Percentiles rank a stretch among this genome's conserved stretches.
Evolutionary conservation across 495 filamentous ascomycete genomes (phyloP).

Genomic region (Hamigera avellanea): DNA sequence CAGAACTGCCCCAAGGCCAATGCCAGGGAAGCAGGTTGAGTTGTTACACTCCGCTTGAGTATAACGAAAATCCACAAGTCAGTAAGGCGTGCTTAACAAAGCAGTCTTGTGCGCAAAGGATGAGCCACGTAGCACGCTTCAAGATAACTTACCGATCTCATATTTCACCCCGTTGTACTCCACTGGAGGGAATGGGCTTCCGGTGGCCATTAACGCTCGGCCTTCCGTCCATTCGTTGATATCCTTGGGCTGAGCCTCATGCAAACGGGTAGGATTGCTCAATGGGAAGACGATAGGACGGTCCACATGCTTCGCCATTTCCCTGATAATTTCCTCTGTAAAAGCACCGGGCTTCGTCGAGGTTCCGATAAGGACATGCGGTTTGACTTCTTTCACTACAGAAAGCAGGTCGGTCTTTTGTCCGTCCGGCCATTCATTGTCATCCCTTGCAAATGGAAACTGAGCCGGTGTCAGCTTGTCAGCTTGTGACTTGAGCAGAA

Average conservation of each 20-base stretch:
- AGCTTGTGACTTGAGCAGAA: conserved; percentile 53
- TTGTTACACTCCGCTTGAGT: conserved; percentile 76
- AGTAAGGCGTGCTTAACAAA: neutral
- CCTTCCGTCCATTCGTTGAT: conserved; percentile 70
- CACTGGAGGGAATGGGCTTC: conserved; percentile 73
- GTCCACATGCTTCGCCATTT: conserved; percentile 69
- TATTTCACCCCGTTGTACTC: conserved; percentile 50
- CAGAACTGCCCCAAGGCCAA: conserved; percentile 71
- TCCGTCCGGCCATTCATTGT: conserved; percentile 50
- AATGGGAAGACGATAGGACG: conserved; percentile 76
- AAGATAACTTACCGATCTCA: conserved; percentile 44
- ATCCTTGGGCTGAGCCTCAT: conserved; percentile 74
- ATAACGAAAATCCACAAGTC: neutral
- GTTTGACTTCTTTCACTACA: conserved; percentile 60
- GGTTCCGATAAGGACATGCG: conserved; percentile 74
- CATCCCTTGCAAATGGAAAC: conserved; percentile 50
- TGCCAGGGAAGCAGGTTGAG: conserved; percentile 74
- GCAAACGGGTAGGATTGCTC: conserved; percentile 75
- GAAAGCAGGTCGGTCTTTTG: conserved; percentile 46
- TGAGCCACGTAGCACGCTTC: no score
- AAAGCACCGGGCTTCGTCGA: conserved; percentile 75
- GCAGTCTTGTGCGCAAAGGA: no score
- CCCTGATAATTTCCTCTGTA: conserved; percentile 58
- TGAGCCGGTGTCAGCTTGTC: conserved; percentile 54
- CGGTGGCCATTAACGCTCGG: conserved; percentile 71